Base-by-base conservation (phyloP, 2,329 filamentous ascomycete genomes). In the Fusarium avenaceum region DNA sequence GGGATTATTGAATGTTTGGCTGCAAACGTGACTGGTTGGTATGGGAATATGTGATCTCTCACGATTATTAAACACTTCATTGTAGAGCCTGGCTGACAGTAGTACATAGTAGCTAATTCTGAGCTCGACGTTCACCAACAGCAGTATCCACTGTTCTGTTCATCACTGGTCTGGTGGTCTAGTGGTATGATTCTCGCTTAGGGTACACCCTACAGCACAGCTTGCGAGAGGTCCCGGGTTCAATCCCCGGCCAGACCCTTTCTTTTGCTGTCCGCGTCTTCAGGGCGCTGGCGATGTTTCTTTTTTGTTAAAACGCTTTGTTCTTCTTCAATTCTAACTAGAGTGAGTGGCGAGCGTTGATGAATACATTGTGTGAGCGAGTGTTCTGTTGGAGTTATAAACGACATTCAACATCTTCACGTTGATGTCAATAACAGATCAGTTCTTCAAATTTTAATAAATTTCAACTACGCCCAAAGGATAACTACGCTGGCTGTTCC, bases 161-260 rank as follows among this genome's bases (percentile, higher is more conserved):
- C 4, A 7, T 56, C 47, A 20, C 15, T 39, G 81, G 80, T 81
- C 80, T 81, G 80, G 78, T 87, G 85, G 85, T 87, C 86, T 88
- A 87, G 86, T 85, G 87, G 86, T 89, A 89, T 89, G 86, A 89
- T 89, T 89, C 86, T 87, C 86, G 87, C 87, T 89, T 89, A 89
- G 87, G 87, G 87, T 77, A 73, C 66, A 80, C 77, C 78, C 78
- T 76, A 69, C 49, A 76, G 77, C 76, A 67, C 42, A 55, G 70
- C 67, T 74, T 81, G 80, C 80, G 80, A 80, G 79, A 81, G 80
- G 80, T 80, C 80, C 79, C 80, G 80, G 78, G 80, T 81, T 81
- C 80, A 79, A 81, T 81, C 78, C 80, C 78, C 80, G 80, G 80
- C 78, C 78, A 80, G 78, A 79, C 79, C 79, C 79, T 72, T 65